Percentiles rank a stretch among this genome's conserved stretches.
phyloP scores from a whole-genome alignment of 2,329 filamentous ascomycete genomes.

The Alternaria ventricosa region DNA sequence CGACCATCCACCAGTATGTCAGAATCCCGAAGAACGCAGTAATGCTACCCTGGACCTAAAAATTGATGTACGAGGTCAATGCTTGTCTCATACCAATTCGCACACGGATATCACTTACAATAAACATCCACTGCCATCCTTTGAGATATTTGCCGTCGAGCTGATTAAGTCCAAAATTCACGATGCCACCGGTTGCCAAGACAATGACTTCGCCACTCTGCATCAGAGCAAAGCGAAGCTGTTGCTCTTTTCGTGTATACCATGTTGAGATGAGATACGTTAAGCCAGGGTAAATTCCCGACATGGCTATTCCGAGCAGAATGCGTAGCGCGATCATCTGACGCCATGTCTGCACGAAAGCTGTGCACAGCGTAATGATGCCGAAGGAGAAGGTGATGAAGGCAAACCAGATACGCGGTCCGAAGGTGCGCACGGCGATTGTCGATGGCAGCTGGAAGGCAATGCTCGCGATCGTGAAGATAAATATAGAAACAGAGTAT shows the following conservation, averaged over 20 bases:
- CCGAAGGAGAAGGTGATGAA: conserved; percentile 67
- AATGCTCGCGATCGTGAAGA: conserved; percentile 73
- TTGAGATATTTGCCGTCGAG: conserved; percentile 63
- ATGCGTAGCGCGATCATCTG: conserved; percentile 73
- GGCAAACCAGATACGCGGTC: conserved; percentile 68
- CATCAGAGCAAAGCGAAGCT: conserved; percentile 69
- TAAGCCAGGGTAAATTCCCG: conserved; percentile 48
- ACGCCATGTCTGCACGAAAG: conserved; percentile 70
- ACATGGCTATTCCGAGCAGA: conserved; percentile 69
- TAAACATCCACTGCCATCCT: conserved; percentile 70
- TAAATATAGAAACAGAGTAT: conserved; percentile 74
- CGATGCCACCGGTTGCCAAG: conserved; percentile 69
- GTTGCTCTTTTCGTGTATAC: conserved; percentile 70
- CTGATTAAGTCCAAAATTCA: conserved; percentile 73
- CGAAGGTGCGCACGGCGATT: conserved; percentile 68
- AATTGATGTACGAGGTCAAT: not conserved
- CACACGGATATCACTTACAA: too few species aligned
- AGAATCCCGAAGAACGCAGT: conserved; percentile 63
- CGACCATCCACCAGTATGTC: conserved; percentile 74
- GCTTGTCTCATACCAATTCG: not conserved
- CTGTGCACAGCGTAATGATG: conserved; percentile 70
- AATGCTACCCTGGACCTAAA: conserved; percentile 61
- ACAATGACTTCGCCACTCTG: conserved; percentile 70
- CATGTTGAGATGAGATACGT: conserved; percentile 67
- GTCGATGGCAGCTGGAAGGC: conserved; percentile 73